phyloP scores from a whole-genome alignment of 768 basidiomycete genomes.

The Tulasnella sp. region DNA sequence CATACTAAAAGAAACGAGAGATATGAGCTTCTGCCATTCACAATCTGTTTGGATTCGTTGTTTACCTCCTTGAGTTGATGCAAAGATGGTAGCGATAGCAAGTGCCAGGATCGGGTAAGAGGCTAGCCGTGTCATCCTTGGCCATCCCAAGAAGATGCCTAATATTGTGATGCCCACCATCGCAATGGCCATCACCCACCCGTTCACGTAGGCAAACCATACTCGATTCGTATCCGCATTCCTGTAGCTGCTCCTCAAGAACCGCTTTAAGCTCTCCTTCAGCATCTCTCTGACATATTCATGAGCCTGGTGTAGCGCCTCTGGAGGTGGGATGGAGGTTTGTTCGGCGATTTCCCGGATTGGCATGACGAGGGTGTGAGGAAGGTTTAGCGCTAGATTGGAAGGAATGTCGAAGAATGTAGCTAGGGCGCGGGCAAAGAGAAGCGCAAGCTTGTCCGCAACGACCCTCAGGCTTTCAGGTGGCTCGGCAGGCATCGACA shows the following conservation, averaged over 20 bases:
- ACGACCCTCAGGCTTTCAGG: background rate
- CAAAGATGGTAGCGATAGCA: slow-evolving; percentile 16
- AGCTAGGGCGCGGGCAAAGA: background rate
- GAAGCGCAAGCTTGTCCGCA: background rate
- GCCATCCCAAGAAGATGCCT: background rate
- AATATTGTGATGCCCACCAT: slow-evolving; percentile 16
- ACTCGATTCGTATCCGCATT: slow-evolving; percentile 17
- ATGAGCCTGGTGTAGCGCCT: background rate
- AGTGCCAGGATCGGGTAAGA: slow-evolving; percentile 18
- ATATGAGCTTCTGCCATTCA: no score
- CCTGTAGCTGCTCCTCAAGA: slow-evolving; percentile 1
- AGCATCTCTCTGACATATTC: slow-evolving; percentile 7
- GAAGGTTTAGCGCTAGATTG: slow-evolving; percentile 8
- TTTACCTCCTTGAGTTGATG: slow-evolving; percentile 17
- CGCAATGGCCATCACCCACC: slow-evolving; percentile 9
- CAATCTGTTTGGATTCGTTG: background rate
- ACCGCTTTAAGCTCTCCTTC: background rate
- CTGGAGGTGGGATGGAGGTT: background rate
- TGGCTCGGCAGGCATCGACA: background rate
- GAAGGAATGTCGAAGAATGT: slow-evolving; percentile 1
- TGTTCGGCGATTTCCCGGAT: background rate
- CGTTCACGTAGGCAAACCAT: slow-evolving; percentile 15
- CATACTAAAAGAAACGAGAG: slow-evolving; percentile 4
- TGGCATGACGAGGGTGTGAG: background rate
- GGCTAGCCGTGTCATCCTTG: slow-evolving; percentile 5